Percentiles rank a stretch among this genome's conserved stretches.
Evolutionary conservation across 2,329 filamentous ascomycete species (phyloP).

Genomic region (Elsinoe batatas): DNA sequence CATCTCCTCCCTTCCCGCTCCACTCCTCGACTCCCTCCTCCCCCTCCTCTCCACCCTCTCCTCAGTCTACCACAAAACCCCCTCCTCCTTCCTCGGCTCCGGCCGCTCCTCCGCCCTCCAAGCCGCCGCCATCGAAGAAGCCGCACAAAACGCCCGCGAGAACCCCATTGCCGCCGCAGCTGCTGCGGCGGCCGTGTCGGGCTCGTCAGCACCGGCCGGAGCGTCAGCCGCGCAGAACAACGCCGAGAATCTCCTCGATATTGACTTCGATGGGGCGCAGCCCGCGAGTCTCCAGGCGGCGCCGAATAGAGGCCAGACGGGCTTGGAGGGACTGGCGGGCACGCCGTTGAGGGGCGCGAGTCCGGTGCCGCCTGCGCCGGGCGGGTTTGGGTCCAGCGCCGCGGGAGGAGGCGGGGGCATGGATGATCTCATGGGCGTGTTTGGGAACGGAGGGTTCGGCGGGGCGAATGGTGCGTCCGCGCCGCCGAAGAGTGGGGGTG

Average conservation of each 20-base stretch:
- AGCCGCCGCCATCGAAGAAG: slow-evolving; percentile 90
- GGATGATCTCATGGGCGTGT: slow-evolving; percentile 71
- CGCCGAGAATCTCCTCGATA: slow-evolving; percentile 88
- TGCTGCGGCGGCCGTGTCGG: slow-evolving; percentile 52
- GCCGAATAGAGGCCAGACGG: slow-evolving; percentile 40
- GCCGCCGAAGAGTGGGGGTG: slow-evolving; percentile 23
- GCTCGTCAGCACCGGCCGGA: slow-evolving; percentile 31
- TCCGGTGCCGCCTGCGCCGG: slow-evolving; percentile 35
- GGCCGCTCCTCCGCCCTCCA: slow-evolving; percentile 91
- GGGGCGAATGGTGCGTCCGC: slow-evolving; percentile 23
- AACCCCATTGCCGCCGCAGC: slow-evolving; percentile 88
- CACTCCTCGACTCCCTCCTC: slow-evolving; percentile 81
- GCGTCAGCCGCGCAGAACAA: slow-evolving; percentile 57
- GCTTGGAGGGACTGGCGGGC: slow-evolving; percentile 46
- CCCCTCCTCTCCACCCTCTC: slow-evolving; percentile 86
- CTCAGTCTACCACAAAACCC: slow-evolving; percentile 96
- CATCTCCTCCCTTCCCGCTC: slow-evolving; percentile 76
- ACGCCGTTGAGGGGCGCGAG: slow-evolving; percentile 62
- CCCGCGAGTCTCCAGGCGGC: slow-evolving; percentile 73
- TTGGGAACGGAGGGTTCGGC: slow-evolving; percentile 39
- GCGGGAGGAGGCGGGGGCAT: slow-evolving; percentile 43
- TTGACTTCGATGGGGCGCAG: slow-evolving; percentile 87
- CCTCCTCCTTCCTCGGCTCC: slow-evolving; percentile 94
- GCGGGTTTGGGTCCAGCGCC: slow-evolving; percentile 29
- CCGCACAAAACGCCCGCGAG: slow-evolving; percentile 81